phyloP scores from a whole-genome alignment of 495 filamentous ascomycete genomes.

The Hyaloscypha finlandica region DNA sequence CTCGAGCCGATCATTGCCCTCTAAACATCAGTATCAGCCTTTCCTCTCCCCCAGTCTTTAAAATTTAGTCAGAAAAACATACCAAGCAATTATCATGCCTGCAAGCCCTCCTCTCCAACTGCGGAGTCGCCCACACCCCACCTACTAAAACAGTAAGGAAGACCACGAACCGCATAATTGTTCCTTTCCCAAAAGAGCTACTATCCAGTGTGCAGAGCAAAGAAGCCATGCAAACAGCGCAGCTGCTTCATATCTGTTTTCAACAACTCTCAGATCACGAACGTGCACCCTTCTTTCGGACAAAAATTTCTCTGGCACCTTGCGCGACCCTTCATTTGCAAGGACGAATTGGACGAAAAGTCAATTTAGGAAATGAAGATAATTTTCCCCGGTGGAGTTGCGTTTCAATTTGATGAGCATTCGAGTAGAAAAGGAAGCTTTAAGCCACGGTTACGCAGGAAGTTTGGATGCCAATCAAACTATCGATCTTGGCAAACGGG shows the following conservation, averaged over 20 bases:
- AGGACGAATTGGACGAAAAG: not conserved
- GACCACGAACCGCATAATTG: not conserved
- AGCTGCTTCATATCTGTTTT: not conserved
- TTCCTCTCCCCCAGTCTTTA: too few relatives aligned
- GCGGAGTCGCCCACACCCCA: not conserved
- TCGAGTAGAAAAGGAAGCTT: not conserved
- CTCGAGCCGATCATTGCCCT: slow-evolving; percentile 7
- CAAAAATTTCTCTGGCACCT: slow-evolving; percentile 13
- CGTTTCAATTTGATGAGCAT: not conserved
- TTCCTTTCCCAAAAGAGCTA: not conserved
- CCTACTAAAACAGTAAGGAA: not conserved
- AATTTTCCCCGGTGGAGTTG: not conserved
- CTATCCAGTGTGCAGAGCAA: not conserved
- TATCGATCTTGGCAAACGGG: not conserved
- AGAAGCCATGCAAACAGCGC: not conserved
- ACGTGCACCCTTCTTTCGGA: not conserved
- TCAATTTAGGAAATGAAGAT: not conserved
- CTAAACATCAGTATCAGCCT: slow-evolving; percentile 4
- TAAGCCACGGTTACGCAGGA: not conserved
- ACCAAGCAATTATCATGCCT: slow-evolving; percentile 20
- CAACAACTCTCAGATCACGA: not conserved
- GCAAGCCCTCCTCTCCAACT: not conserved
- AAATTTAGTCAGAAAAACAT: not conserved
- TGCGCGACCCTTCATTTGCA: not conserved
- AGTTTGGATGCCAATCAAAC: not conserved